Conservation (phyloP, 768 basidiomycete species). For the Panellus pusillus region DNA sequence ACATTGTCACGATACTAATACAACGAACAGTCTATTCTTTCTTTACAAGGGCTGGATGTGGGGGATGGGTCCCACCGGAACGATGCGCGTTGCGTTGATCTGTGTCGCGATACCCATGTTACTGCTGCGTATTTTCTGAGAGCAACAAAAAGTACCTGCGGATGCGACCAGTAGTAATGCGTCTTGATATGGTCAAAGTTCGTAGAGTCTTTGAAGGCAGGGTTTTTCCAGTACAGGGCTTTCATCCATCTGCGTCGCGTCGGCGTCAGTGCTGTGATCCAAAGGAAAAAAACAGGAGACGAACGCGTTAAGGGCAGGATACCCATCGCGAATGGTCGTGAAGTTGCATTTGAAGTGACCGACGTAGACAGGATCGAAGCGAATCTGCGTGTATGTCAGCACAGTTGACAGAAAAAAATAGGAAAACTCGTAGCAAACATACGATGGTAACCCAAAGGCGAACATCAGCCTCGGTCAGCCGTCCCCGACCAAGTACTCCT, state of each 20-base stretch:
- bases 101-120: conserved; percentile 28
- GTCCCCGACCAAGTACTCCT: conserved; percentile 80
- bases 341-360: conserved; percentile 95
- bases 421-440: conserved; percentile 27
- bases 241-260: conserved; percentile 70
- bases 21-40: neutral
- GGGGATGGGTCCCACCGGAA: conserved; percentile 74
- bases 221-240: conserved; percentile 81
- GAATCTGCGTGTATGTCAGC: conserved; percentile 47
- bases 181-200: conserved; percentile 89
- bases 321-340: conserved; percentile 80
- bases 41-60: conserved; percentile 60
- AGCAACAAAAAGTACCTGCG: conserved; percentile 10
- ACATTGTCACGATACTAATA: neutral
- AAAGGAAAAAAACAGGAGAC: conserved; percentile 24
- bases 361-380: conserved; percentile 89
- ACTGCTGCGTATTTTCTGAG: too few species aligned
- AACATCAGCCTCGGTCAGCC: conserved; percentile 80
- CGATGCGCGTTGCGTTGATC: conserved; percentile 79
- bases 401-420: neutral
- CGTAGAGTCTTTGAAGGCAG: conserved; percentile 85
- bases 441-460: conserved; percentile 94
- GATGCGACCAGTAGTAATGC: conserved; percentile 69
- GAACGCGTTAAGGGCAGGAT: conserved; percentile 75
- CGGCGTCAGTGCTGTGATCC: neutral